These are phyloP conservation scores for Hypoxylon trugodes DNA, from an alignment of 495 filamentous ascomycete genomes.

Conservation along the genomic window DNA sequence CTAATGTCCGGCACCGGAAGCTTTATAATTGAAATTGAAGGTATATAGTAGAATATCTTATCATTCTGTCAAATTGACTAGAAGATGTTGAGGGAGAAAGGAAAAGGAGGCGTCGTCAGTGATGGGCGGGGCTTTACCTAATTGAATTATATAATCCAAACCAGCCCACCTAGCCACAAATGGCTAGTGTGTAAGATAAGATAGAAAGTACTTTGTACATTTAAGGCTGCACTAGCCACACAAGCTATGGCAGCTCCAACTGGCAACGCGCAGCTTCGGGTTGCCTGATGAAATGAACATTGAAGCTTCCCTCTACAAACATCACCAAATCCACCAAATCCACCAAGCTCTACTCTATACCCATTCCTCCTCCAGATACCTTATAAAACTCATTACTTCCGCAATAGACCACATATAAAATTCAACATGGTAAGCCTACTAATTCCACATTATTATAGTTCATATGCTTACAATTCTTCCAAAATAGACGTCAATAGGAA, in stretches of 20 bases:
- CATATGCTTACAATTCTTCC: conserved; percentile 9
- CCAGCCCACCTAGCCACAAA: not conserved
- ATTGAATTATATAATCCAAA: not conserved
- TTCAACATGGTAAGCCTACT: conserved; percentile 41
- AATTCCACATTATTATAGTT: not conserved
- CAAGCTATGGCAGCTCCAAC: conserved; percentile 3
- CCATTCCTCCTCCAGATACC: conserved; percentile 1
- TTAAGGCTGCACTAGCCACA: conserved; percentile 7
- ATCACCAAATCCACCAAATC: conserved; percentile 36
- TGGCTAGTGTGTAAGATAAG: no score
- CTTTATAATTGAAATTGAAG: no score
- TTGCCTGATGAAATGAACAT: conserved; percentile 56
- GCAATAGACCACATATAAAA: not conserved
- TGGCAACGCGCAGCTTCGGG: conserved; percentile 56
- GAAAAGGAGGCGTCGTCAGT: no score
- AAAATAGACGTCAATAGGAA: conserved; percentile 94
- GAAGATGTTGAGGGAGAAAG: no score
- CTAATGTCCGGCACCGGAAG: no score
- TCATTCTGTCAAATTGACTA: no score
- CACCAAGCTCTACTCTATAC: conserved; percentile 27
- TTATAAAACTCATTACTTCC: not conserved
- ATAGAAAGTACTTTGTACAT: no score
- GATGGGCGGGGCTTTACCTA: no score
- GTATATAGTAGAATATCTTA: no score
- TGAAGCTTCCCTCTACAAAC: conserved; percentile 31